Conservation (phyloP, 768 basidiomycete genomes). For the Leccinum imitatum region DNA sequence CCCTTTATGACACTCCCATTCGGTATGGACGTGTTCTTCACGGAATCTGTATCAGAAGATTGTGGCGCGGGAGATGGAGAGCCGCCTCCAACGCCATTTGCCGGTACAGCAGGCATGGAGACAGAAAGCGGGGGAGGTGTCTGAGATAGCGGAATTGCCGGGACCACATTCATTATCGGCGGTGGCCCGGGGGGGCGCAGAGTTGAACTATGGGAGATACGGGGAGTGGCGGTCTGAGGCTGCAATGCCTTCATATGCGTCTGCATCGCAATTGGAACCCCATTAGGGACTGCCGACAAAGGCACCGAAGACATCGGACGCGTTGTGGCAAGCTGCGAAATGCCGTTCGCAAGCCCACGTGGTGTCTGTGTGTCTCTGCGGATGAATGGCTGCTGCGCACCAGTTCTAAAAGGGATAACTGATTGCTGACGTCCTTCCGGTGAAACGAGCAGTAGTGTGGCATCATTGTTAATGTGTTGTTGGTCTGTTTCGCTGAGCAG, state of each 20-base stretch:
- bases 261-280: constrained; percentile 57
- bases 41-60: constrained; percentile 45
- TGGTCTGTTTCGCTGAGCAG: constrained; percentile 58
- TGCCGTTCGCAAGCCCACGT: constrained; percentile 25
- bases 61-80: constrained; percentile 34
- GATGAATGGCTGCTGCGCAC: constrained; percentile 29
- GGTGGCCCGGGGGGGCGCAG: constrained; percentile 34
- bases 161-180: constrained; percentile 38
- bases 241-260: constrained; percentile 63
- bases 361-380: constrained; percentile 29
- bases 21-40: constrained; percentile 17
- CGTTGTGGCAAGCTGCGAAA: constrained; percentile 24
- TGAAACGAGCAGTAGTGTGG: constrained; percentile 41
- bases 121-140: constrained; percentile 37
- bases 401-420: constrained; percentile 48
- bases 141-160: constrained; percentile 28
- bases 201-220: constrained; percentile 50
- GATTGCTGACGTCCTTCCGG: constrained; percentile 52
- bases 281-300: constrained; percentile 36
- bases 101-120: constrained; percentile 20
- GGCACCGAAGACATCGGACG: constrained; percentile 24
- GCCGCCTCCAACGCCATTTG: constrained; percentile 36
- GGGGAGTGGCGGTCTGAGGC: constrained; percentile 49
- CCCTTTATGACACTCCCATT: constrained; percentile 30
- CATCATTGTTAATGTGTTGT: constrained; percentile 49